These are phyloP conservation scores for Agrocybe praecox DNA, from an alignment of 768 basidiomycete genomes.

Conservation along the genomic window DNA sequence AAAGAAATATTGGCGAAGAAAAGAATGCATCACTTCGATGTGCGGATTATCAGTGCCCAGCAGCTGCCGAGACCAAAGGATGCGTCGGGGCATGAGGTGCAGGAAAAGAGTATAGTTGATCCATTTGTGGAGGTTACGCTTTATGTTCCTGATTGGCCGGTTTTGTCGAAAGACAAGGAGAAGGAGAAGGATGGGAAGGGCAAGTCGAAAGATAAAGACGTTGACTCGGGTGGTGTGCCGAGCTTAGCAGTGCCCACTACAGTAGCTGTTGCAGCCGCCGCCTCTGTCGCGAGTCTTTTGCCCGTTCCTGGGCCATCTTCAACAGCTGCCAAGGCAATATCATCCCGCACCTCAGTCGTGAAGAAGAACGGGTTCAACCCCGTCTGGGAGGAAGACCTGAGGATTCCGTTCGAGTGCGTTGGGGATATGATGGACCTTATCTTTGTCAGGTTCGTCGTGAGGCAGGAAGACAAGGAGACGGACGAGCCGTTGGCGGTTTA, in stretches of 20 bases:
- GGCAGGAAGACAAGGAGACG: constrained; percentile 50
- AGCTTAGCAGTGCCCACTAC: background rate
- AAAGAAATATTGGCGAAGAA: constrained; percentile 63
- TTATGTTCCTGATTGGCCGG: constrained; percentile 73
- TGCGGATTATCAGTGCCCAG: constrained; percentile 65
- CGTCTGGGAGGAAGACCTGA: constrained; percentile 73
- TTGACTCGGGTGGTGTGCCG: background rate
- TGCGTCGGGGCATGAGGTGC: constrained; percentile 56
- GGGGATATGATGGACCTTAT: constrained; percentile 76
- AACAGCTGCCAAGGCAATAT: constrained; percentile 44
- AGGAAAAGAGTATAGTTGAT: constrained; percentile 58
- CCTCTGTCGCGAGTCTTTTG: background rate
- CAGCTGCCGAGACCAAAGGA: constrained; percentile 81
- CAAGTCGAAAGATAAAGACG: background rate
- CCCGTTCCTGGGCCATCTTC: constrained; percentile 22
- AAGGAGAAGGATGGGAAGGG: constrained; percentile 3
- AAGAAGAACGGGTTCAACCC: constrained; percentile 95
- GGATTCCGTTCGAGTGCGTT: constrained; percentile 75
- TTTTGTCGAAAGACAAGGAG: constrained; percentile 21
- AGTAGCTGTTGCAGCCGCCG: background rate
- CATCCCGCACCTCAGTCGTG: constrained; percentile 61
- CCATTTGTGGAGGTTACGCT: constrained; percentile 85
- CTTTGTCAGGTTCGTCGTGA: constrained; percentile 80
- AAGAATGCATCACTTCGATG: constrained; percentile 62
- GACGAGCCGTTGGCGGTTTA: constrained; percentile 73